Conservation (phyloP, 305 asterid species). For the Euphrasia arctica region DNA sequence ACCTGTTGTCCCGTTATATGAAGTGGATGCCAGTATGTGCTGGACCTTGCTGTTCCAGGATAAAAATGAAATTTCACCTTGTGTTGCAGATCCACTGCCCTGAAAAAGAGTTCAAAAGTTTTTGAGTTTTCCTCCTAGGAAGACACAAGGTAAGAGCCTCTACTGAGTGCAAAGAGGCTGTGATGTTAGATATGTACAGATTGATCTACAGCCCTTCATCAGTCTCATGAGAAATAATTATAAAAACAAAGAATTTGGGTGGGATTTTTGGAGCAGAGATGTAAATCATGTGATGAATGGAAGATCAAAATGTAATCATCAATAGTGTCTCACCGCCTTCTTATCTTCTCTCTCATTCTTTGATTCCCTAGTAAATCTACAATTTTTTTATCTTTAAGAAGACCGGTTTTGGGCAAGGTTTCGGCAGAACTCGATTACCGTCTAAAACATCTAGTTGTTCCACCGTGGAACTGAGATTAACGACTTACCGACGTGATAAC, state of each 20-base stretch:
- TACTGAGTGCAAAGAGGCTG: not conserved
- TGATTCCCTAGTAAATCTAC: too few relatives aligned
- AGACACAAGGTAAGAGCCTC: not conserved
- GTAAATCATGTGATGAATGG: constrained; percentile 1
- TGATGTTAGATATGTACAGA: not conserved
- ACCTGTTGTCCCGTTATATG: constrained; percentile 95
- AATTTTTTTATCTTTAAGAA: too few relatives aligned
- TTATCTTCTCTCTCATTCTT: too few relatives aligned
- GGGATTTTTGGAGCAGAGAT: constrained; percentile 5
- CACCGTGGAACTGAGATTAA: too few relatives aligned
- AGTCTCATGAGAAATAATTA: not conserved
- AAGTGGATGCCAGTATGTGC: constrained; percentile 91
- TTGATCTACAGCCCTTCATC: not conserved
- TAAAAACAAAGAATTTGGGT: not conserved
- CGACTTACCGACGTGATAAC: too few relatives aligned
- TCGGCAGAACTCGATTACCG: too few relatives aligned
- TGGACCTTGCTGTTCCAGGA: constrained; percentile 96
- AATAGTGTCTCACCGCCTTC: not conserved
- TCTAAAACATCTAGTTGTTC: too few relatives aligned
- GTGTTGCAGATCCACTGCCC: constrained; percentile 95
- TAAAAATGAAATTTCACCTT: constrained; percentile 90
- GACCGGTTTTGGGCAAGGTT: too few relatives aligned
- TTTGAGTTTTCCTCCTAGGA: constrained; percentile 23
- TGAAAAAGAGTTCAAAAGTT: constrained; percentile 36
- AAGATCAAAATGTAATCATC: constrained; percentile 5